These are phyloP conservation scores for Plasmopara viticola DNA, from an alignment of 352 stramenopile genomes.

Conservation along the genomic window DNA sequence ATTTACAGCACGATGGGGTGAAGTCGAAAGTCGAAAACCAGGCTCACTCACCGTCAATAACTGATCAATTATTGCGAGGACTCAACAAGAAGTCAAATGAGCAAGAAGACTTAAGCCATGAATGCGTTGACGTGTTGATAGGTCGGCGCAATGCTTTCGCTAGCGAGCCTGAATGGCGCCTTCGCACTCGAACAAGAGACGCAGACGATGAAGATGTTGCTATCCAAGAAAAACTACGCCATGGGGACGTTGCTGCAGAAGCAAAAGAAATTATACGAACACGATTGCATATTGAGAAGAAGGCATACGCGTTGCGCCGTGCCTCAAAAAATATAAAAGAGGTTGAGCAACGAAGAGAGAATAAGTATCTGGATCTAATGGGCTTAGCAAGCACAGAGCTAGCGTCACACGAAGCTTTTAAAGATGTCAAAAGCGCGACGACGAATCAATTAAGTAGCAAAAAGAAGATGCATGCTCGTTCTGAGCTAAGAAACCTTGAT, in stretches of 20 bases:
- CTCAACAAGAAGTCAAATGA: conserved; percentile 23
- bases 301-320: conserved; percentile 31
- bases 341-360: conserved; percentile 2
- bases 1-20: not conserved
- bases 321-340: conserved; percentile 1
- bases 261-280: conserved; percentile 43
- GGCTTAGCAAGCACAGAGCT: not conserved
- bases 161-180: conserved; percentile 19
- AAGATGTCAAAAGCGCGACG: not conserved
- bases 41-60: conserved; percentile 26
- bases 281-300: conserved; percentile 41
- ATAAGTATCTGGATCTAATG: not conserved
- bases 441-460: not conserved
- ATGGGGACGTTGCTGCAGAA: conserved; percentile 10
- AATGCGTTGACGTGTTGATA: conserved; percentile 49
- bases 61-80: conserved; percentile 31
- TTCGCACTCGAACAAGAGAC: conserved; percentile 5
- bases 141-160: conserved; percentile 52
- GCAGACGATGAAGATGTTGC: not conserved
- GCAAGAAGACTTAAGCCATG: conserved; percentile 26
- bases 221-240: not conserved
- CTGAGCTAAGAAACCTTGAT: not conserved
- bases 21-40: conserved; percentile 4
- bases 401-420: not conserved
- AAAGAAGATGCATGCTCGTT: conserved; percentile 3